Conservation (phyloP, 208 protist species). For the Acanthamoeba sp. region DNA sequence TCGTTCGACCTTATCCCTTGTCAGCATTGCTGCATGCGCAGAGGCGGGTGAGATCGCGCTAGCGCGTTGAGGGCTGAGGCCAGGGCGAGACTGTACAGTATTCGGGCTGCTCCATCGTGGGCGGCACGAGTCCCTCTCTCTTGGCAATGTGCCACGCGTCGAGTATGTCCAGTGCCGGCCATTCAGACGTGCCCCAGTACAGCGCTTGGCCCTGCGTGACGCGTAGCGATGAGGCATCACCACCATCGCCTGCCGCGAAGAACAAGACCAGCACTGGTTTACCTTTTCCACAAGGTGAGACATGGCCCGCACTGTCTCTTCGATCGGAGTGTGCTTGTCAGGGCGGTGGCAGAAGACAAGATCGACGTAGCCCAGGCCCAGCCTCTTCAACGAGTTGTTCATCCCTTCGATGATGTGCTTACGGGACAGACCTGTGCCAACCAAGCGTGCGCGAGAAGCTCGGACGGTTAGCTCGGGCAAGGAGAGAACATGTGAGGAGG, state of each 20-base stretch:
- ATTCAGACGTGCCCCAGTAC: slow-evolving; percentile 83
- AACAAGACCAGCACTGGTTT: background rate
- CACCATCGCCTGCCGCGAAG: background rate
- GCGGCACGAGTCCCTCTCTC: slow-evolving; percentile 72
- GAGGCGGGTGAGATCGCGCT: background rate
- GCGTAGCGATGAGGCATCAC: background rate
- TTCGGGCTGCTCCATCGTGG: slow-evolving; percentile 80
- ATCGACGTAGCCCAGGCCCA: slow-evolving; percentile 78
- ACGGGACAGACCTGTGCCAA: background rate
- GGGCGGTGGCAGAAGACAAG: slow-evolving; percentile 79
- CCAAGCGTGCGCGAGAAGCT: background rate
- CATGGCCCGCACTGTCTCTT: slow-evolving; percentile 77
- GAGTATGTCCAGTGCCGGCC: slow-evolving; percentile 74
- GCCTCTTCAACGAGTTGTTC: slow-evolving; percentile 38
- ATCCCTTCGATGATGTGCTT: too few species aligned
- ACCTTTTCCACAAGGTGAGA: slow-evolving; percentile 66
- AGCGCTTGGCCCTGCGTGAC: slow-evolving; percentile 73
- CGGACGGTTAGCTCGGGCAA: too few species aligned
- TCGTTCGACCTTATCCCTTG: slow-evolving; percentile 49
- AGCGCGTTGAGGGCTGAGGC: background rate
- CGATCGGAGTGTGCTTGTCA: slow-evolving; percentile 78
- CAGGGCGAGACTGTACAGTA: slow-evolving; percentile 39
- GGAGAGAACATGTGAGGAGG: too few species aligned
- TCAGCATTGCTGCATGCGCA: background rate
- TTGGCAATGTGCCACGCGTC: slow-evolving; percentile 75